phyloP scores from a whole-genome alignment of 2,329 filamentous ascomycete species.

The Trichoderma koningii region DNA sequence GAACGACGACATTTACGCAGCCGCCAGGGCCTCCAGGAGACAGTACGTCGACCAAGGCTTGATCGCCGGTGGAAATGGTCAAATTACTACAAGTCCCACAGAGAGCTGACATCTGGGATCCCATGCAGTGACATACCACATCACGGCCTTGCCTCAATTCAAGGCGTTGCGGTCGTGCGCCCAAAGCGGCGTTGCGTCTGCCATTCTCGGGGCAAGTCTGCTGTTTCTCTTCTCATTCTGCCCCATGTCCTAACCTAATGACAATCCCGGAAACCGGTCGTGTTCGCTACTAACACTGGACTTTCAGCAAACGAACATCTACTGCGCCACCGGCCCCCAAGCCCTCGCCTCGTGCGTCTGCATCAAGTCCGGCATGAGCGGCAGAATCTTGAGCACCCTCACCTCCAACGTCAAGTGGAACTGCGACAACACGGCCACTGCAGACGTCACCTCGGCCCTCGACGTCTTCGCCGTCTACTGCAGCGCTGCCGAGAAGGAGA shows the following conservation, averaged over 20 bases:
- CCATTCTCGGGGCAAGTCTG: slow-evolving; percentile 44
- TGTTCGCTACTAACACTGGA: too few species aligned
- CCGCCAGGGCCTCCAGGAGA: slow-evolving; percentile 53
- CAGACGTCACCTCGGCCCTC: slow-evolving; percentile 51
- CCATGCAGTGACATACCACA: slow-evolving; percentile 53
- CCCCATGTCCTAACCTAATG: too few species aligned
- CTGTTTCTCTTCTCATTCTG: background rate
- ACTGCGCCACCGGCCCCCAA: slow-evolving; percentile 50
- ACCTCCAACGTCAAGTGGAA: slow-evolving; percentile 47
- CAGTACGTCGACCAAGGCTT: slow-evolving; percentile 43
- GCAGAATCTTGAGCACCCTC: slow-evolving; percentile 47
- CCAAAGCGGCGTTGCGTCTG: slow-evolving; percentile 46
- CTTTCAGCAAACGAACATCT: slow-evolving; percentile 36
- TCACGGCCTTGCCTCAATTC: slow-evolving; percentile 53
- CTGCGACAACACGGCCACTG: slow-evolving; percentile 49
- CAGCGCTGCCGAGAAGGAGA: slow-evolving; percentile 49
- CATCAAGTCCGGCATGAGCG: slow-evolving; percentile 51
- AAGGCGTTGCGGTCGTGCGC: slow-evolving; percentile 50
- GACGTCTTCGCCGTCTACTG: slow-evolving; percentile 52
- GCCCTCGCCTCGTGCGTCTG: slow-evolving; percentile 57
- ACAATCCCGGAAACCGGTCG: too few species aligned
- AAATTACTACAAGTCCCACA: too few species aligned
- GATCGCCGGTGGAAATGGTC: background rate
- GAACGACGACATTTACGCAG: slow-evolving; percentile 52
- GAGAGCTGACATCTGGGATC: slow-evolving; percentile 31